These are phyloP conservation scores for Trichopus zeylanicus DNA, from an alignment of 116 monocot species.

Conservation along the genomic window DNA sequence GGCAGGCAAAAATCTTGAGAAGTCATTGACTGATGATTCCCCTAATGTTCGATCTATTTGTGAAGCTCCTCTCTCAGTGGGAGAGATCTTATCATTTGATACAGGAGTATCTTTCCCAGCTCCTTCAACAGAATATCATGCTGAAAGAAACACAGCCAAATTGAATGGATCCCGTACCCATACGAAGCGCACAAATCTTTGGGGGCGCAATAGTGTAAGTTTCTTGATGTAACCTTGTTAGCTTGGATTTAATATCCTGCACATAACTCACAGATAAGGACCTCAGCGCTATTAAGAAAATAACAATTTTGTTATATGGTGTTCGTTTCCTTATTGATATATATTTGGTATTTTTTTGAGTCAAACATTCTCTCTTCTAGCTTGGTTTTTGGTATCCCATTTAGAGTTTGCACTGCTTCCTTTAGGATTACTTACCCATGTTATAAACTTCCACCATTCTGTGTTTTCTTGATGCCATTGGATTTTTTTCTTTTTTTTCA, in stretches of 20 bases:
- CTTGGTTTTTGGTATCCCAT: too few relatives aligned
- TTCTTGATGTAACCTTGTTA: not conserved
- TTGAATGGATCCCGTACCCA: slow-evolving; percentile 53
- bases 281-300: too few relatives aligned
- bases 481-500: too few relatives aligned
- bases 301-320: too few relatives aligned
- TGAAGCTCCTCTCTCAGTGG: slow-evolving; percentile 76
- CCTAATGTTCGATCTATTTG: slow-evolving; percentile 21
- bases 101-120: slow-evolving; percentile 43
- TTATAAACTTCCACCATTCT: too few relatives aligned
- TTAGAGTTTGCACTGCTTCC: too few relatives aligned
- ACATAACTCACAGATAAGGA: too few relatives aligned
- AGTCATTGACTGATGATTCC: slow-evolving; percentile 28
- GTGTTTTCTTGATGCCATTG: too few relatives aligned
- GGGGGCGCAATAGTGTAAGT: slow-evolving; percentile 88
- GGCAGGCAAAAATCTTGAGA: slow-evolving; percentile 23
- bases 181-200: slow-evolving; percentile 67
- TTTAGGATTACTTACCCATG: too few relatives aligned
- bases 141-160: slow-evolving; percentile 46
- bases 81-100: slow-evolving; percentile 81
- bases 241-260: not conserved
- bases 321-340: too few relatives aligned
- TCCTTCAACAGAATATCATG: slow-evolving; percentile 42
- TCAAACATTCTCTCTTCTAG: too few relatives aligned
- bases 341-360: too few relatives aligned